Base-by-base conservation (phyloP, 805 yeast species). In the Saccharomycopsis malanga region DNA sequence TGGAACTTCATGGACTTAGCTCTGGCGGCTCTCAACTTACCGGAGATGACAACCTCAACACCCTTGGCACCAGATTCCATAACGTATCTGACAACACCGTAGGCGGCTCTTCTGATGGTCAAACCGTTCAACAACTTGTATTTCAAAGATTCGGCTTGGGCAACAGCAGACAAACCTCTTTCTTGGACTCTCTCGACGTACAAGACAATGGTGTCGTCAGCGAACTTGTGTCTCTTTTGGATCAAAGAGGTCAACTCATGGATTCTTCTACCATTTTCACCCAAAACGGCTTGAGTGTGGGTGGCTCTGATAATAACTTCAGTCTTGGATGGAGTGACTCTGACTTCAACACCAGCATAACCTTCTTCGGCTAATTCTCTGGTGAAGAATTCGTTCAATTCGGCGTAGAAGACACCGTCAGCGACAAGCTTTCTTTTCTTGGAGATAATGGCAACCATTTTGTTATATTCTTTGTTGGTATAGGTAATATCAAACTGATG, bases 11-110 rank as follows among this genome's bases (percentile, higher is more conserved):
- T 95, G 68, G 97, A 83, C 86, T 93, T 93, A 67, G 98, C 98
- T 82, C 98, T 88, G 67, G 98, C 98, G 76, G 96, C 98, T 80
- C 97, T 87, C 73, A 94, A 84, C 79, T 93, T 93, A 83, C 98
- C 98, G 63, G 97, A 88, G 69, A 93, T 86, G 65, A 93, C 98
- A 73, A 93, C 98, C 81, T 93, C 98, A 69, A 94, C 96, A 89
- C 98, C 98, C 87, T 93, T 93, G 71, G 98, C 98, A 76, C 98
- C 98, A 59, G 97, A 87, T 75, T 89, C 97, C 96, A 93, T 93
- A 68, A 94, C 96, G 83, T 81, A 87, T 81, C 98, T 88, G 77
- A 93, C 94, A 64, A 93, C 98, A 87, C 98, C 98, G 87, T 93
- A 93, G 66, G 98, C 98, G 64, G 98, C 98, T 81, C 98, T 87